These are phyloP conservation scores for Candida ficus DNA, from an alignment of 805 yeast species.

Conservation along the genomic window DNA sequence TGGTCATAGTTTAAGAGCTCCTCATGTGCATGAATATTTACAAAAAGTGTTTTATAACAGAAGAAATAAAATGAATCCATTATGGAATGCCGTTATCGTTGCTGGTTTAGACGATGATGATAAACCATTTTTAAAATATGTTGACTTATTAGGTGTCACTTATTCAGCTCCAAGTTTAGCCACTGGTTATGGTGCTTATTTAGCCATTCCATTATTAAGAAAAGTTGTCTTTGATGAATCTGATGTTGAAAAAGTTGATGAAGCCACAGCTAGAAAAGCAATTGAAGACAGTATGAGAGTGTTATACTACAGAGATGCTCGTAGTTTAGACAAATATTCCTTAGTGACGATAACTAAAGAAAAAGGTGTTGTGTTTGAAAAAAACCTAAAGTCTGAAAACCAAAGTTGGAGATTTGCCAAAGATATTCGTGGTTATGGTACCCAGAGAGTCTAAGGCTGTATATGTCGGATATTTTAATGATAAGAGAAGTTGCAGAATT, in stretches of 20 bases:
- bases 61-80: slow-evolving; percentile 90
- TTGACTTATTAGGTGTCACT: slow-evolving; percentile 87
- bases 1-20: slow-evolving; percentile 70
- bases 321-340: slow-evolving; percentile 82
- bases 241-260: slow-evolving; percentile 63
- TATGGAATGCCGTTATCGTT: slow-evolving; percentile 91
- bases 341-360: slow-evolving; percentile 69
- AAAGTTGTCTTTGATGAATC: slow-evolving; percentile 74
- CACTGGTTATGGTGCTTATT: slow-evolving; percentile 94
- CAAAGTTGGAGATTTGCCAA: slow-evolving; percentile 91
- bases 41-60: slow-evolving; percentile 80
- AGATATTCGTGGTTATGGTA: slow-evolving; percentile 87
- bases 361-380: slow-evolving; percentile 58
- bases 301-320: slow-evolving; percentile 91
- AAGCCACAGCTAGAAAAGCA: slow-evolving; percentile 72
- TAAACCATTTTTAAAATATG: slow-evolving; percentile 74
- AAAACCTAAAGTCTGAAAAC: slow-evolving; percentile 59
- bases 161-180: slow-evolving; percentile 86
- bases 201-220: slow-evolving; percentile 90
- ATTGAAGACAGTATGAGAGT: slow-evolving; percentile 89
- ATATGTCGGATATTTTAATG: background rate
- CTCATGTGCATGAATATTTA: slow-evolving; percentile 82
- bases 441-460: slow-evolving; percentile 43
- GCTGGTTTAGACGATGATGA: slow-evolving; percentile 79
- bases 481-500: background rate